These are phyloP conservation scores for Talaromyces sp. DNA, from an alignment of 2,329 filamentous ascomycete species.

Conservation along the genomic window DNA sequence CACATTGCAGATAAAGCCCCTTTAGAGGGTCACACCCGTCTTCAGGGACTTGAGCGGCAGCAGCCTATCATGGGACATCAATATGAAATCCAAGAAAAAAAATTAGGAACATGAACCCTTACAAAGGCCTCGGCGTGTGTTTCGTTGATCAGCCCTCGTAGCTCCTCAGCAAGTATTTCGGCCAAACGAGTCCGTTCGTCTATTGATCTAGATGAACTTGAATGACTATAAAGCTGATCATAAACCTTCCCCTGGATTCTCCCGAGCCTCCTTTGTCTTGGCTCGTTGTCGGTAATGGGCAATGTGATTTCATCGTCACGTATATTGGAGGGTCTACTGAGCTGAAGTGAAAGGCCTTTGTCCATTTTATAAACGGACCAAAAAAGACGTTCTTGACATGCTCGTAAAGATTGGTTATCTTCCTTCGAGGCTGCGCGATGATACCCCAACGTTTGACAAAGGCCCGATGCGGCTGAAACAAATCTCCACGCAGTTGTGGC, in stretches of 20 bases:
- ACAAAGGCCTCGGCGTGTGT: not conserved
- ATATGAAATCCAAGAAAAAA: not conserved
- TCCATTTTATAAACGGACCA: slow-evolving; percentile 6
- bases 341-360: slow-evolving; percentile 2
- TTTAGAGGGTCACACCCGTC: not conserved
- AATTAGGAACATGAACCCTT: too few species aligned
- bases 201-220: not conserved
- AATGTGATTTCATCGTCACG: slow-evolving; percentile 3
- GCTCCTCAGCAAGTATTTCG: not conserved
- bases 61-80: not conserved
- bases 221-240: slow-evolving; percentile 5
- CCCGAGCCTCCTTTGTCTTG: not conserved
- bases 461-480: not conserved
- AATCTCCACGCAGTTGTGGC: slow-evolving; percentile 4
- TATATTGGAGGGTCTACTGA: slow-evolving; percentile 5
- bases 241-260: slow-evolving; percentile 7
- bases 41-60: not conserved
- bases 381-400: slow-evolving; percentile 1
- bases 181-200: not conserved
- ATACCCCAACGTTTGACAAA: slow-evolving; percentile 5
- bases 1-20: slow-evolving; percentile 1
- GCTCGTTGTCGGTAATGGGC: not conserved
- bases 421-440: not conserved
- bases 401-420: not conserved
- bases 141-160: slow-evolving; percentile 1